Evolutionary conservation across 176 grass and related monocot genomes (phyloP), one percentile per base, ranked within the genome.

Genomic region (Zoysia pacifica): DNA sequence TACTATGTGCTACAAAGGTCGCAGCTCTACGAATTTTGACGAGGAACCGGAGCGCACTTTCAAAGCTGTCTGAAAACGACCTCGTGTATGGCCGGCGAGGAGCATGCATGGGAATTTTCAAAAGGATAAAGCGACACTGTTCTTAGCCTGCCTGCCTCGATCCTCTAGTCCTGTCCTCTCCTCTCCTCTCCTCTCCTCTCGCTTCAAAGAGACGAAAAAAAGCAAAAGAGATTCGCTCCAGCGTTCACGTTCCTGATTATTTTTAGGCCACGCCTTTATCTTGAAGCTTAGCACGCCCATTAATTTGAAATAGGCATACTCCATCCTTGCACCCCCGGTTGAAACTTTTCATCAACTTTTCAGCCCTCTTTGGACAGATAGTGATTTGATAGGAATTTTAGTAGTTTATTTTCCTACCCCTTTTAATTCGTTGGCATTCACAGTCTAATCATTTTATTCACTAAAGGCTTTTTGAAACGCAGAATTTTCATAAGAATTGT

Each of bases 81-180:
- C 40, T 48, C 81, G 48, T 75, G 70, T 63, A 80, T 64, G 75
- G 58, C 82, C 4, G 46, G 52, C 46, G 54, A 78, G 46, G 53
- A 44, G 56, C 73, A 62, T 82, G 88, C 81, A 84, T 81, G 65
- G 77, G 77, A 87, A 84, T 91, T 91, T 91, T 87, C 81, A 81
- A 91, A 90, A 87, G 47, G 89, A 84, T 84, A 87, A 91, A 87
- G 77, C 87, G 50, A 12, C 44, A 60, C 28, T 28, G 48, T 59
- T 85, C 82, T 65, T 85, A 76, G 62, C 37, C 48, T 84, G 48
- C 87, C 67, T 55, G 47, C 40, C 28, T 28, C 28, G 28, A 28
- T 28, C 28, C 2, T 52, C 44, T 54, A 53, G 59, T 7, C 8
- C n/a, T n/a, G n/a, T n/a, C n/a, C n/a, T n/a, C n/a, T n/a, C n/a